These are phyloP conservation scores for Vitis vinifera DNA, from an alignment of 164 flowering plant species.

Conservation along the genomic window DNA sequence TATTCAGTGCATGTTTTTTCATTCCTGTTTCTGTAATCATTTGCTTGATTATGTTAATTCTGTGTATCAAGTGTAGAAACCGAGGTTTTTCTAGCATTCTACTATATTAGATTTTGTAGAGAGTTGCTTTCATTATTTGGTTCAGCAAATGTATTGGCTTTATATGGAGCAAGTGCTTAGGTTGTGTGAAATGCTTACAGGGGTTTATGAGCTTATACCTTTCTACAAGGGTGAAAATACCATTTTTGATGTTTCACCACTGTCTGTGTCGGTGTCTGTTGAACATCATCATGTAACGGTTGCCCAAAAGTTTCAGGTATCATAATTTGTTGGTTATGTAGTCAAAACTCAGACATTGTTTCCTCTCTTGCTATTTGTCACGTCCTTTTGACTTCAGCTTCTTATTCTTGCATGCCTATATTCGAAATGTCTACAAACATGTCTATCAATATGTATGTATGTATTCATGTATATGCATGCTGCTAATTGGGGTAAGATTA, in stretches of 20 bases:
- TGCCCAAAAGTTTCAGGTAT: slow-evolving; percentile 84
- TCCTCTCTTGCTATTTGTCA: neutral
- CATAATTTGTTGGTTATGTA: too few species aligned
- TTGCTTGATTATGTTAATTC: too few species aligned
- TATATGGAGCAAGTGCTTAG: neutral
- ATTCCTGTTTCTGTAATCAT: too few species aligned
- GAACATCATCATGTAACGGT: slow-evolving; percentile 71
- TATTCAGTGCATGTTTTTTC: too few species aligned
- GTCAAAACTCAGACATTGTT: neutral
- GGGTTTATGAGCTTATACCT: slow-evolving; percentile 81
- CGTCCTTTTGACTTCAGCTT: slow-evolving; percentile 1
- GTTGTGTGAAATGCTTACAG: slow-evolving; percentile 40
- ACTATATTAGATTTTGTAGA: neutral
- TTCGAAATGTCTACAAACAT: neutral
- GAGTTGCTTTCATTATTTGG: too few species aligned
- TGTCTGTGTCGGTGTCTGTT: slow-evolving; percentile 57
- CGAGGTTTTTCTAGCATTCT: too few species aligned
- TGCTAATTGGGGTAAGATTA: neutral
- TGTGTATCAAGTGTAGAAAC: too few species aligned
- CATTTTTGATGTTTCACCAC: slow-evolving; percentile 94
- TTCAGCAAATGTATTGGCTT: neutral
- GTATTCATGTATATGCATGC: neutral
- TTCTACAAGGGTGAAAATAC: slow-evolving; percentile 98
- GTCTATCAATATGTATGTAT: neutral
- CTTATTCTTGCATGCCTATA: neutral